Evolutionary conservation across 495 filamentous ascomycete species (phyloP), one percentile per base, ranked within the genome.

Genomic region (Cladorrhinum samala): DNA sequence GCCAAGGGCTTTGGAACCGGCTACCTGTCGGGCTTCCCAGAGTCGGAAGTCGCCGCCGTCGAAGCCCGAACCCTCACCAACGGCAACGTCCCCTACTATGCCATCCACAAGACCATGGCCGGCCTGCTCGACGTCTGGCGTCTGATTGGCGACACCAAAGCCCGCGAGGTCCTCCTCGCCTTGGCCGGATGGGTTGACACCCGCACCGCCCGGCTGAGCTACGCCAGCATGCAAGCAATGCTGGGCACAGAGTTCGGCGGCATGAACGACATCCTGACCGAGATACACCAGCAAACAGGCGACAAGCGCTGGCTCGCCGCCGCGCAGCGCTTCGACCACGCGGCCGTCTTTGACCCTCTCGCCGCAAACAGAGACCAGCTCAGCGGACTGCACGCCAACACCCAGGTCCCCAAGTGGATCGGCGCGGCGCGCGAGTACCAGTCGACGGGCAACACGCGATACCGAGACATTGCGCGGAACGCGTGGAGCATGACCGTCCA

Each of bases 391-490:
- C 69, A 72, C 52, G 69, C 69, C 49, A 72, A 72, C 40, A 72
- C 69, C 0, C 60, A 72, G 19, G 59, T 71, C 27, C 69, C 68
- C 20, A 72, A 72, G 43, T 71, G 68, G 69, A 69, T 72, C 21
- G 69, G 69, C 18, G 64, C 66, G 0, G 43, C 57, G 0, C 49
- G 54, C 2, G 60, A 66, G 48, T 72, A 65, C 53, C 60, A 64
- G 40, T 56, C 59, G 3, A 69, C 69, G 5, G 68, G 69, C 0
- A 58, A 30, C 14, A 46, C 57, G 13, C 48, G 53, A 17, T 72
- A 72, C 49, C 54, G 47, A 0, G 61, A 64, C 45, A 67, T 72
- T 25, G 69, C 68, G 5, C 40, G 33, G 3, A 71, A 72, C 50
- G 69, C 69, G 8, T 72, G 69, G 69, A 53, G 55, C 25, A 59